Percentiles rank a stretch among this genome's conserved stretches.
Conservation (phyloP, 345 rosid species). For the Moricandia arvensis region DNA sequence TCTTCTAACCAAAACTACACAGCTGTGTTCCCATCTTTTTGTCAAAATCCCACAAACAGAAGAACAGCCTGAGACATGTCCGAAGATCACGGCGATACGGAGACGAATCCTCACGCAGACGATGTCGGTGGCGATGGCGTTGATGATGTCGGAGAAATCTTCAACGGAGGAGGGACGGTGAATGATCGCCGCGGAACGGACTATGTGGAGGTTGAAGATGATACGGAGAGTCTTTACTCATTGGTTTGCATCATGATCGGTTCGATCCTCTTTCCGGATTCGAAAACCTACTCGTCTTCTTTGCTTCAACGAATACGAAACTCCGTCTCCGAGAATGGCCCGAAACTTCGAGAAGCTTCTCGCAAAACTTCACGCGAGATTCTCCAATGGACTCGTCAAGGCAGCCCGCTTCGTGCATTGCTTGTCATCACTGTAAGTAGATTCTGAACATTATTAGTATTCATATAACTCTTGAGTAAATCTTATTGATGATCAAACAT, state of each 20-base stretch:
- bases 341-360: conserved; percentile 57
- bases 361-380: conserved; percentile 45
- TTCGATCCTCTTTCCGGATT: conserved; percentile 52
- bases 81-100: conserved; percentile 24
- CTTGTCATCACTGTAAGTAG: conserved; percentile 75
- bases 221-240: conserved; percentile 42
- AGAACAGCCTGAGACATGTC: conserved; percentile 11
- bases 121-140: conserved; percentile 6
- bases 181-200: neutral
- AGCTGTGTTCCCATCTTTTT: conserved; percentile 3
- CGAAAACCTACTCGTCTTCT: conserved; percentile 39
- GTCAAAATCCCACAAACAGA: neutral
- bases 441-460: neutral
- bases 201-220: neutral
- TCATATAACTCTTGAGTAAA: no score
- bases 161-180: conserved; percentile 24
- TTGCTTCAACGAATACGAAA: conserved; percentile 51
- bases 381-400: conserved; percentile 73
- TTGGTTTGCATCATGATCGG: conserved; percentile 49
- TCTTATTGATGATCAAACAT: no score
- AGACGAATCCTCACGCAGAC: conserved; percentile 4
- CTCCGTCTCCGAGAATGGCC: conserved; percentile 49
- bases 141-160: conserved; percentile 26
- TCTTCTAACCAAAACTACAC: conserved; percentile 22
- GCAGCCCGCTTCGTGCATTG: conserved; percentile 74